Base-by-base conservation (phyloP, 2,329 filamentous ascomycete species). In the Bisporella sp. region DNA sequence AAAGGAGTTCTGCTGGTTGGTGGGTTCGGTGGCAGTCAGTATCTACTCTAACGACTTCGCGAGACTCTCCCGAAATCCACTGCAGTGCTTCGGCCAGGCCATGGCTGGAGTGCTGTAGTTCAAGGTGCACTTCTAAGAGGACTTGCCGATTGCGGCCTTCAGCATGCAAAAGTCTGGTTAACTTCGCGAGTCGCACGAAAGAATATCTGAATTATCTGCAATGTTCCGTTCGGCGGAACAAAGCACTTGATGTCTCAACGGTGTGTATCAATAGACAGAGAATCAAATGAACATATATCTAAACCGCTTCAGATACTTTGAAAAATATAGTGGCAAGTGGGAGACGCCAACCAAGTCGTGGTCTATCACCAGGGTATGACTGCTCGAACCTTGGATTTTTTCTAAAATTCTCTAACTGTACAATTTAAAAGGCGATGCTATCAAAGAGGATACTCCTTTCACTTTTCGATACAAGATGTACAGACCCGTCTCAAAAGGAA, bases 1-100 rank as follows among this genome's bases (percentile, higher is more conserved):
- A 66, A 56, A 33, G 58, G 55, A 39, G 54, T 58, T 39, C 51
- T 61, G 5, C n/a, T 60, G 6, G 54, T 58, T 35, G 57, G 56
- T 12, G 57, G 58, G 8, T 60, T 60, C 40, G 57, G 57, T 12
- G 29, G 30, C 21, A 54, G 31, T 39, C 45, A 46, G 6, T 59
- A 60, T 47, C 42, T 62, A 9, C 30, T 41, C 7, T 32, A 47
- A n/a, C 40, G 50, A 7, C 12, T 57, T 4, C 31, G 37, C 21
- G 46, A 47, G 8, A 8, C 35, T 11, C 28, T 48, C 4, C 12
- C 6, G 6, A 45, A 45, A 5, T 31, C 31, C 3, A 49, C 30
- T 39, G 42, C 12, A 31, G 42, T 49, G n/a, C 9, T 49, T 12
- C 48, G 45, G 21, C 48, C 48, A 13, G 11, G 21, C 2, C 40